Evolutionary conservation across 306 rosid genomes (phyloP), one percentile per base, ranked within the genome.

Genomic region (Prunus armeniaca): DNA sequence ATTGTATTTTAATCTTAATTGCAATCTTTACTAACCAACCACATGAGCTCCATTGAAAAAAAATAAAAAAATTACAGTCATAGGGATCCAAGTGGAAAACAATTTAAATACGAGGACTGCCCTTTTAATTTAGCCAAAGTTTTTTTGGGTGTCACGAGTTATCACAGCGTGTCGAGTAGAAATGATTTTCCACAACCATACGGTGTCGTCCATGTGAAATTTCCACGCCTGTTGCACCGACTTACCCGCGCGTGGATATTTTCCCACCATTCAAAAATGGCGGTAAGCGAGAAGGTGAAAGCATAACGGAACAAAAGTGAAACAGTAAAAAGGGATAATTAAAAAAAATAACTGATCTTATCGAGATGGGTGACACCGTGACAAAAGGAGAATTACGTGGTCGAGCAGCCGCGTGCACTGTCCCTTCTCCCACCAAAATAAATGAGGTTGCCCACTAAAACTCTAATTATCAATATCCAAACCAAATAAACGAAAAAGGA

Each of bases 361-460:
- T 80, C 82, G 74, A 58, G 55, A 72, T 13, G 22, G 76, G 67
- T 45, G 24, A 22, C 38, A 61, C 61, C 43, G 58, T 79, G 52
- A 73, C 69, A 46, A 1, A 47, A 28, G 41, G 38, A 5, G 24
- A 52, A 28, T 55, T 46, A 76, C 89, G 83, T 78, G 88, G 84
- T 85, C 90, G 86, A 82, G 79, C 82, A 45, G 91, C 94, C 86
- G 87, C 91, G 74, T 75, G 78, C 87, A 55, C 80, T 76, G 50
- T 60, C 66, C 56, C 45, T 28, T 49, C 55, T 57, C 45, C 64
- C 28, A 43, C 43, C 56, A 63, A 22, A 4, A 58, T 43, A 22
- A 43, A 52, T 9, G 32, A 51, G 49, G 28, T 51, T 69, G 46
- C 76, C 67, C 67, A 57, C 56, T 41, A 3, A 34, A 38, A 34